These are phyloP conservation scores for Gonapodya sp. DNA, from an alignment of 192 early-diverging fungal genomes.

Conservation along the genomic window DNA sequence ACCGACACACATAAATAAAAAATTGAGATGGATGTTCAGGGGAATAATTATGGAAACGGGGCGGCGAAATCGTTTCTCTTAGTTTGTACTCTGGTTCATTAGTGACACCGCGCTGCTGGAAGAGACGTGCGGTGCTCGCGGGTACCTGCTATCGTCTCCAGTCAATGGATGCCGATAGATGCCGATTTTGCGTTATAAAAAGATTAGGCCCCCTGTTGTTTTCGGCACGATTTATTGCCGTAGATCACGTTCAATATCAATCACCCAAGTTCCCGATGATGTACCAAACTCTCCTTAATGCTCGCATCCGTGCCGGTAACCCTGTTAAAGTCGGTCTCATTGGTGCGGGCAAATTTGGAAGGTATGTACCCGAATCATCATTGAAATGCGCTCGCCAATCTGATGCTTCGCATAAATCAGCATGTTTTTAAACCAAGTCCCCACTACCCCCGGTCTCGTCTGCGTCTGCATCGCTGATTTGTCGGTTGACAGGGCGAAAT, in stretches of 20 bases:
- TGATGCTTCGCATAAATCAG: no score
- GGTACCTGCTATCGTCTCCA: no score
- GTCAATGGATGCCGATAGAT: no score
- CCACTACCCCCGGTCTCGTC: not conserved
- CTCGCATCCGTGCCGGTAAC: not conserved
- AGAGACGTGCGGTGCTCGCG: not conserved
- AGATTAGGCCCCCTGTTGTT: not conserved
- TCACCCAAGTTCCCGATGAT: not conserved
- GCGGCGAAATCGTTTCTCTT: not conserved
- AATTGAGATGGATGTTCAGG: not conserved
- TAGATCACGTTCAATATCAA: not conserved
- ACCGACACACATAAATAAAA: slow-evolving; percentile 5
- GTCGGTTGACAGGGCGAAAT: not conserved
- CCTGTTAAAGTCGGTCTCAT: not conserved
- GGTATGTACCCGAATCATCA: no score
- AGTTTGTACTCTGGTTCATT: no score
- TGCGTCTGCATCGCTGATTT: not conserved
- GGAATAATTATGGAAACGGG: not conserved
- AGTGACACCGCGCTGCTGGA: not conserved
- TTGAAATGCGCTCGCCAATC: no score
- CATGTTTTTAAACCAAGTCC: not conserved
- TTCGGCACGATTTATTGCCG: not conserved
- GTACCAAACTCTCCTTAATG: not conserved
- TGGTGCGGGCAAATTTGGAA: not conserved
- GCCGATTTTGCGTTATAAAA: no score